phyloP scores from a whole-genome alignment of 176 grass and related monocot species.

The Oryza meyeriana region DNA sequence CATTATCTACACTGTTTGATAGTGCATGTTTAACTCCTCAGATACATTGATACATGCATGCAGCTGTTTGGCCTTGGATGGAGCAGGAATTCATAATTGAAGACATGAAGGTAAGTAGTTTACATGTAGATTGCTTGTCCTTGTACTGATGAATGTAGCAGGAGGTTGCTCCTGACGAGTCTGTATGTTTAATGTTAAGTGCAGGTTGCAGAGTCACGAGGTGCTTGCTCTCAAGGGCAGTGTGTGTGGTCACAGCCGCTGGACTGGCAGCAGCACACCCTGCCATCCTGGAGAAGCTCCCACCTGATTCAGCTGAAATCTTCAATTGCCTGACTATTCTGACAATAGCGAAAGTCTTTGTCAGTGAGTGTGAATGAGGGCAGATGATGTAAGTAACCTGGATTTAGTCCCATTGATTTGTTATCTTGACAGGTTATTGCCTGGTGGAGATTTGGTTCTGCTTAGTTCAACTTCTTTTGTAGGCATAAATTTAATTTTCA shows the following conservation, averaged over 20 bases:
- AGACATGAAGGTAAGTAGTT: not conserved
- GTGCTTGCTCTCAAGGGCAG: slow-evolving; percentile 22
- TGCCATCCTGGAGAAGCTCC: slow-evolving; percentile 16
- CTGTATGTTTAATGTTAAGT: slow-evolving; percentile 5
- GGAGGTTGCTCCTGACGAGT: not conserved
- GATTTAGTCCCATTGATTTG: not conserved
- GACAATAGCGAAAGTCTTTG: not conserved
- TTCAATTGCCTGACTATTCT: slow-evolving; percentile 18
- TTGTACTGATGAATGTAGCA: slow-evolving; percentile 9
- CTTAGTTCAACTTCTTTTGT: not conserved
- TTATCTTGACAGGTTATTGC: not conserved
- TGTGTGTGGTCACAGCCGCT: not conserved
- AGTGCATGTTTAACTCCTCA: not conserved
- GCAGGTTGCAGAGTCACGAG: slow-evolving; percentile 36
- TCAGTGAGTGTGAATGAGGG: not conserved
- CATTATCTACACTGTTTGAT: not conserved
- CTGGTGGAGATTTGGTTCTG: not conserved
- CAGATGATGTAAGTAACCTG: not conserved
- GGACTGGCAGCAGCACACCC: not conserved
- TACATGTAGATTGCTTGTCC: slow-evolving; percentile 19
- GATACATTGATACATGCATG: slow-evolving; percentile 10
- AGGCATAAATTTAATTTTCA: not conserved
- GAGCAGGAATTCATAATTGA: not conserved
- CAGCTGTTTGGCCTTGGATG: not conserved
- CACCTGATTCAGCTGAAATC: slow-evolving; percentile 24